These are phyloP conservation scores for Adansonia madagascariensis DNA, from an alignment of 441 rosid genomes.

Conservation along the genomic window DNA sequence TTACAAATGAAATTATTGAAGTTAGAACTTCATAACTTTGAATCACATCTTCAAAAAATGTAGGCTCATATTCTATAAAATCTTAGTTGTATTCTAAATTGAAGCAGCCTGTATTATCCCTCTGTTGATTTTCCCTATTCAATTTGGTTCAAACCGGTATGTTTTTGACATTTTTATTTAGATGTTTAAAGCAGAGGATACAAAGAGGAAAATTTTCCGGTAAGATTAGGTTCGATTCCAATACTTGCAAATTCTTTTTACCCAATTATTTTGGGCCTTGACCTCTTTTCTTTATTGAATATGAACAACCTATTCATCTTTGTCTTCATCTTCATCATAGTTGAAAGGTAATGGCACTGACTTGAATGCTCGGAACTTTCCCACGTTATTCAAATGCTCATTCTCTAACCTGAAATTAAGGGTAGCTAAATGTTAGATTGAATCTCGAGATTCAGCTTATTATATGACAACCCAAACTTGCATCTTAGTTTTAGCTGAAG, in stretches of 20 bases:
- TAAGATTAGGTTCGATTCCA: no score
- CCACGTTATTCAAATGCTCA: constrained; percentile 26
- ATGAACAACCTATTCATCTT: constrained; percentile 3
- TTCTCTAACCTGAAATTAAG: background rate
- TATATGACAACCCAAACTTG: no score
- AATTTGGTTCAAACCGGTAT: no score
- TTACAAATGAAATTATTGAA: background rate
- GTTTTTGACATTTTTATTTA: background rate
- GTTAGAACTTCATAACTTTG: background rate
- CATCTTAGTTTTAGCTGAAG: constrained; percentile 32
- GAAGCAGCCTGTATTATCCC: no score
- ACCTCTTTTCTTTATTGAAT: background rate
- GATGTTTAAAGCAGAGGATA: background rate
- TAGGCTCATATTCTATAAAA: background rate
- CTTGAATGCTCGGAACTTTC: constrained; percentile 26
- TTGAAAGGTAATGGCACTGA: constrained; percentile 26
- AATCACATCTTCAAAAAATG: background rate
- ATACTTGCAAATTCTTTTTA: no score
- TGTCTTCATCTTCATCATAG: constrained; percentile 24
- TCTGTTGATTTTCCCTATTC: no score
- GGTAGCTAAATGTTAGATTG: no score
- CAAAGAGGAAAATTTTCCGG: background rate
- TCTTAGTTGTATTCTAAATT: background rate
- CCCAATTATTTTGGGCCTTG: no score
- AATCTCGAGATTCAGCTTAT: no score